A percentile compares a stretch with the other conserved stretches of the same genome.
These are phyloP conservation scores for Gaertneriomyces sp. DNA, from an alignment of 192 early-diverging fungal species.

Conservation along the genomic window DNA sequence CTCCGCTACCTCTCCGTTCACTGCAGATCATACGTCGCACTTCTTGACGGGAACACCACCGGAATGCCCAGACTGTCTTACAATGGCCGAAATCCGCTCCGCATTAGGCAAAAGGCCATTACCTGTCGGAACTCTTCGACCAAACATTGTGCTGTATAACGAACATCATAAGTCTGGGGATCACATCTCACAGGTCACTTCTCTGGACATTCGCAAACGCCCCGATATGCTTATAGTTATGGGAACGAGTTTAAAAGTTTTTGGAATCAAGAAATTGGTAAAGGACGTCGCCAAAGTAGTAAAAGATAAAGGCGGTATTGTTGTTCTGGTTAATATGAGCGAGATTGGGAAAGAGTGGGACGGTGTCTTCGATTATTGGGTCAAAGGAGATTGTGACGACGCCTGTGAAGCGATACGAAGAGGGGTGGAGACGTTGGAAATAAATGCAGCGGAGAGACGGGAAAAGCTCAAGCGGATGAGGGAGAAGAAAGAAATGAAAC, in stretches of 20 bases:
- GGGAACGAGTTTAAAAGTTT: conserved; percentile 84
- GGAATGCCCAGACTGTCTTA: conserved; percentile 57
- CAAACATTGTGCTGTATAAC: conserved; percentile 94
- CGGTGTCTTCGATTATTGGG: conserved; percentile 72
- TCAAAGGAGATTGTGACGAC: conserved; percentile 67
- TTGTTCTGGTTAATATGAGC: conserved; percentile 77
- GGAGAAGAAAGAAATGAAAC: not conserved
- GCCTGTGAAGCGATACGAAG: conserved; percentile 28
- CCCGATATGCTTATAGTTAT: conserved; percentile 82
- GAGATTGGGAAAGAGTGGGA: conserved; percentile 68
- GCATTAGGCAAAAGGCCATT: conserved; percentile 72
- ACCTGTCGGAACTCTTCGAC: conserved; percentile 75
- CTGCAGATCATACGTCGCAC: conserved; percentile 33
- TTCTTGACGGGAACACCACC: conserved; percentile 76
- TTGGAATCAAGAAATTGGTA: conserved; percentile 71
- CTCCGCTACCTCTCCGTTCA: conserved; percentile 63
- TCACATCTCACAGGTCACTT: conserved; percentile 35
- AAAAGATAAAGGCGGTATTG: conserved; percentile 31
- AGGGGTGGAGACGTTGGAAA: conserved; percentile 22
- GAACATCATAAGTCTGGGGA: conserved; percentile 71
- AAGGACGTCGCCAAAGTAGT: conserved; percentile 59
- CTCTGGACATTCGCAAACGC: conserved; percentile 34
- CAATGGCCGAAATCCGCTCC: conserved; percentile 44
- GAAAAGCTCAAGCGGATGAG: not conserved
- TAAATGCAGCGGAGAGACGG: not conserved